Conservation (phyloP, 495 filamentous ascomycete species). For the Talaromyces trachyspermus region DNA sequence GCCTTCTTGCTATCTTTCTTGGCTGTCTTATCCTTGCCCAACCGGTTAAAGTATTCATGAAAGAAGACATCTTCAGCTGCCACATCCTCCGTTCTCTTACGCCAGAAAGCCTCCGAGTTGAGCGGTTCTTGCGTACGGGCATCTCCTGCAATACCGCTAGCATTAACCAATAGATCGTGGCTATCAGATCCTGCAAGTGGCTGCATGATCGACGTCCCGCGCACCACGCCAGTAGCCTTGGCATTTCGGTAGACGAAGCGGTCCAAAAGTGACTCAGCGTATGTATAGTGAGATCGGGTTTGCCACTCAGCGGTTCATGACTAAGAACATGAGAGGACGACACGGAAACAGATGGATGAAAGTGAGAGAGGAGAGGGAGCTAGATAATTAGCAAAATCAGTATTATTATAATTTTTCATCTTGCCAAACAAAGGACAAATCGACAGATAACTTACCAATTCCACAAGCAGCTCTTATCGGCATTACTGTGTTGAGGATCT, state of each 20-base stretch:
- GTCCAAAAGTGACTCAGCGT: conserved; percentile 92
- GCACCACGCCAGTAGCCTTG: conserved; percentile 53
- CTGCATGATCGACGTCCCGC: conserved; percentile 91
- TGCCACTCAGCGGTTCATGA: conserved; percentile 61
- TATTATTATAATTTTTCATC: not conserved
- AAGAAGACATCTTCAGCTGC: conserved; percentile 94
- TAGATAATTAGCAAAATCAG: conserved; percentile 15
- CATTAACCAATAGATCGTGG: conserved; percentile 57
- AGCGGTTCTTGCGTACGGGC: conserved; percentile 43
- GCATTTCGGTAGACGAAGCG: conserved; percentile 93
- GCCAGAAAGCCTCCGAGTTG: conserved; percentile 90
- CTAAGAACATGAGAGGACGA: conserved; percentile 65
- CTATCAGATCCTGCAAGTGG: conserved; percentile 65
- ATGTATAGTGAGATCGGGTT: conserved; percentile 81
- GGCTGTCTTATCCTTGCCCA: conserved; percentile 60
- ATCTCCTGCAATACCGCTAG: conserved; percentile 39
- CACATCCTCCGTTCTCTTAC: conserved; percentile 76
- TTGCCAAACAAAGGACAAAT: not conserved
- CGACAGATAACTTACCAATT: conserved; percentile 53
- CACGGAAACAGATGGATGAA: conserved; percentile 90
- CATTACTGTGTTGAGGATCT: conserved; percentile 84
- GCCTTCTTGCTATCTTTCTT: conserved; percentile 44
- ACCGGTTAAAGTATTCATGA: conserved; percentile 84
- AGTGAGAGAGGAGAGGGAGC: conserved; percentile 72
- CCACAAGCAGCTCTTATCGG: conserved; percentile 86